Evolutionary conservation across 495 filamentous ascomycete species (phyloP).

Genomic region (Bombardia bombarda): DNA sequence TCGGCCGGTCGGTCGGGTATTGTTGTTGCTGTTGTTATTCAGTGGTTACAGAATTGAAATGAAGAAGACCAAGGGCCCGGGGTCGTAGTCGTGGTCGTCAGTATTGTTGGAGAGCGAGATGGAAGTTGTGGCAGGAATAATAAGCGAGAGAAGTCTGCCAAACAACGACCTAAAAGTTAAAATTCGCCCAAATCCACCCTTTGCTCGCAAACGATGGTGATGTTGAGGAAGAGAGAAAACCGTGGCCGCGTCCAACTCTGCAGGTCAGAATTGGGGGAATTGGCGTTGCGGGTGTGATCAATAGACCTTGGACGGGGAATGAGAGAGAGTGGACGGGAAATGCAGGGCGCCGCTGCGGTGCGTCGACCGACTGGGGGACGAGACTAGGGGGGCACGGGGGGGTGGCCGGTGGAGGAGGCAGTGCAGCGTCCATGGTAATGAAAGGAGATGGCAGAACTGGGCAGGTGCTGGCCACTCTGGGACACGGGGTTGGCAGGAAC

Average conservation of each 20-base stretch:
- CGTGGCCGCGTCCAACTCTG: not conserved
- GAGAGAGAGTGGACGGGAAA: not conserved
- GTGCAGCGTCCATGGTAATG: constrained; percentile 1
- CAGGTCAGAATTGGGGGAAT: constrained; percentile 1
- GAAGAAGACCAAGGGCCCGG: not conserved
- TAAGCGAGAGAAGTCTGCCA: constrained; percentile 22
- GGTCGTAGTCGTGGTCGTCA: not conserved
- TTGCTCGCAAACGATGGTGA: constrained; percentile 7
- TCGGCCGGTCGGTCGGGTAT: no score
- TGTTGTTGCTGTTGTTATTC: not conserved
- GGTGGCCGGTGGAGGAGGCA: not conserved
- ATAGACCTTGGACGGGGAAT: not conserved
- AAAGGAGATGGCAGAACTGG: not conserved
- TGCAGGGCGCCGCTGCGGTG: not conserved
- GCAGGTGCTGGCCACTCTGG: no score
- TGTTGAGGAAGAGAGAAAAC: constrained; percentile 1
- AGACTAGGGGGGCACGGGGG: not conserved
- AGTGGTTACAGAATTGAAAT: not conserved
- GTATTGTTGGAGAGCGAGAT: not conserved
- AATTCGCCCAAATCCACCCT: constrained; percentile 1
- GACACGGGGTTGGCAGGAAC: no score
- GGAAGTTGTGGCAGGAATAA: constrained; percentile 9
- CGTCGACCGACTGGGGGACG: no score
- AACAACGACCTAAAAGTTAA: not conserved
- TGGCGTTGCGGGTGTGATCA: not conserved